Evolutionary conservation across 139 green algal genomes (phyloP).

Genomic region (Chlamydomonas applanata): DNA sequence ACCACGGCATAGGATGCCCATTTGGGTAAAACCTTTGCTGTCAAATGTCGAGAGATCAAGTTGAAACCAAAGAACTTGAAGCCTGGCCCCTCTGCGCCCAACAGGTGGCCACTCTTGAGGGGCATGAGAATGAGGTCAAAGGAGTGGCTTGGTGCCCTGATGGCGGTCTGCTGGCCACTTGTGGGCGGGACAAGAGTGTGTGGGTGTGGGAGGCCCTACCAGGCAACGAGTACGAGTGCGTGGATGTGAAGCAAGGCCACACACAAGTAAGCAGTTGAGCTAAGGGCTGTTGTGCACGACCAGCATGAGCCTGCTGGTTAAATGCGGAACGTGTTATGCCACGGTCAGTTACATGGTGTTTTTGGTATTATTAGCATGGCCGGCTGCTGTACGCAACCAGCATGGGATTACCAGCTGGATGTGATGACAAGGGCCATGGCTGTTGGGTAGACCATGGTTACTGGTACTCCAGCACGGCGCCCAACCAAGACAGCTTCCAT

Average conservation of each 20-base stretch:
- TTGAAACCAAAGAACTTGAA: too few relatives aligned
- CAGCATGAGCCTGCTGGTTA: too few relatives aligned
- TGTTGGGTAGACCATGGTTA: too few relatives aligned
- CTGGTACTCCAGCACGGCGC: too few relatives aligned
- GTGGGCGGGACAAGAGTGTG: constrained; percentile 85
- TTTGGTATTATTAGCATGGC: background rate
- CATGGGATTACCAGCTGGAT: too few relatives aligned
- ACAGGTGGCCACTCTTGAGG: constrained; percentile 81
- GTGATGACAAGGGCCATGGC: too few relatives aligned
- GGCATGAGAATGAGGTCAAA: constrained; percentile 97
- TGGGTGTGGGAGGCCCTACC: constrained; percentile 94
- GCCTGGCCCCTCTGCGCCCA: too few relatives aligned
- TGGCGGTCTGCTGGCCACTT: constrained; percentile 86
- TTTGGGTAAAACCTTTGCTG: background rate
- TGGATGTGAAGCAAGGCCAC: constrained; percentile 94
- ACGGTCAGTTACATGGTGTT: background rate
- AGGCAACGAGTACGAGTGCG: constrained; percentile 88
- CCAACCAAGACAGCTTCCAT: too few relatives aligned
- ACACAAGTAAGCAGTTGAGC: constrained; percentile 48
- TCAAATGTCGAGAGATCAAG: too few relatives aligned
- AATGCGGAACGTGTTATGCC: too few relatives aligned
- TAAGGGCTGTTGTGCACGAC: too few relatives aligned
- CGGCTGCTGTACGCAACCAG: background rate
- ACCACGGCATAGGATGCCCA: too few relatives aligned
- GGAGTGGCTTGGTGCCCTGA: constrained; percentile 81